Base-by-base conservation (phyloP, 768 basidiomycete genomes). In the Kwoniella mangroviensis region DNA sequence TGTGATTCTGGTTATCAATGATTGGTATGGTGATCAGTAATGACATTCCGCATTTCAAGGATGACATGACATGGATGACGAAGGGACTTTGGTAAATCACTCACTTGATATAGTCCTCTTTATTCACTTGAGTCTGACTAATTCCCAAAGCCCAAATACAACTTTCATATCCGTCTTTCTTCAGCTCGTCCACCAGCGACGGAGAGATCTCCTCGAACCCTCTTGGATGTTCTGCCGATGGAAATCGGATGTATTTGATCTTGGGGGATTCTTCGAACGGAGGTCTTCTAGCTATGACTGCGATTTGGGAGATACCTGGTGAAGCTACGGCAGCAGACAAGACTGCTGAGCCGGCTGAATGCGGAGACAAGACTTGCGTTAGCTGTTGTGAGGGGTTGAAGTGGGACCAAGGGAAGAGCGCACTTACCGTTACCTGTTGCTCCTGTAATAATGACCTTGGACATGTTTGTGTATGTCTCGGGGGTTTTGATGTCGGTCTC, bases 1-100 rank as follows among this genome's bases (percentile, higher is more conserved):
- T 7, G 84, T 85, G 63, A 85, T 77, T 40, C 73, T 75, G 53
- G 52, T 19, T 2, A 56, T 64, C 28, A 12, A n/a, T 34, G 5
- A 34, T 34, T 34, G 4, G 6, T 34, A 34, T 26, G 26, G 26
- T 26, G 26, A 26, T 26, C 26, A 26, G 26, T 26, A 26, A 26
- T 26, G 26, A 26, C 26, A 26, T 26, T 26, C 26, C 26, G 26
- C 4, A 26, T 26, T 4, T 4, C 26, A 26, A 26, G 26, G 26
- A 26, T 26, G 26, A 26, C 26, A 26, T 26, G 26, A 26, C 26
- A 26, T 26, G 26, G 26, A 26, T 26, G 26, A 26, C 26, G 26
- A 4, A 26, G 26, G 26, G 26, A 26, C 26, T 26, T 26, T 26
- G 26, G 26, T 26, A 26, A 26, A 26, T 26, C 26, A 73, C 75